Evolutionary conservation across 192 early-diverging fungal species (phyloP), one percentile per base, ranked within the genome.

Genomic region (Backusella australiensis): DNA sequence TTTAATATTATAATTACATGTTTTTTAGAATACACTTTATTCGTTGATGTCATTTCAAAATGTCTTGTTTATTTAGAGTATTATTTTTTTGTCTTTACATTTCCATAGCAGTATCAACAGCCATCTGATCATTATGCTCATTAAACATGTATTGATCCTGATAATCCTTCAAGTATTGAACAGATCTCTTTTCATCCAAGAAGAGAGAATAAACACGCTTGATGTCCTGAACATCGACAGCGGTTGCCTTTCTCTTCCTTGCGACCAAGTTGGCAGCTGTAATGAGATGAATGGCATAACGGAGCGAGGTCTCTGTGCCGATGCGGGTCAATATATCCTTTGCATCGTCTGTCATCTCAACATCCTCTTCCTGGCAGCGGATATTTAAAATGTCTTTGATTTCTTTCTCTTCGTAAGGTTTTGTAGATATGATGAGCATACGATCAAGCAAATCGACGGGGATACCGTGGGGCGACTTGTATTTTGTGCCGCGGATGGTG

Each of bases 211-310:
- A 99, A 4, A 96, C 98, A 11, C 96, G 89, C 81, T 92, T 94
- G 74, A 99, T 94, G 81, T 99, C 98, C 34, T 91, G 89, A 11
- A 98, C 93, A 79, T 99, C 98, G 1, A 99, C 97, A 72, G 90
- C 90, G 46, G 88, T 78, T 19, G 96, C 93, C 86, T 94, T 95
- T 79, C 97, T 85, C 86, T 96, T 98, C 79, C 92, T 87, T 34
- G 97, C 90, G 26, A 98, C 94, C 59, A 99, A 84, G 68, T 93
- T 86, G 2, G 96, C 93, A 3, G 97, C 94, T n/a, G 98, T 96
- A 78, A 99, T 99, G 26, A 99, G 82, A 80, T 99, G 97, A 73
- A 99, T 99, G 0, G 97, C 85, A 74, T 94, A 99, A 80, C 98
- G 89, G 75, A 99, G 81, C 26, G 97, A 98, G 0, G 96, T 96